Base-by-base conservation (phyloP, 768 basidiomycete species). In the Psilocybe subaeruginosa region DNA sequence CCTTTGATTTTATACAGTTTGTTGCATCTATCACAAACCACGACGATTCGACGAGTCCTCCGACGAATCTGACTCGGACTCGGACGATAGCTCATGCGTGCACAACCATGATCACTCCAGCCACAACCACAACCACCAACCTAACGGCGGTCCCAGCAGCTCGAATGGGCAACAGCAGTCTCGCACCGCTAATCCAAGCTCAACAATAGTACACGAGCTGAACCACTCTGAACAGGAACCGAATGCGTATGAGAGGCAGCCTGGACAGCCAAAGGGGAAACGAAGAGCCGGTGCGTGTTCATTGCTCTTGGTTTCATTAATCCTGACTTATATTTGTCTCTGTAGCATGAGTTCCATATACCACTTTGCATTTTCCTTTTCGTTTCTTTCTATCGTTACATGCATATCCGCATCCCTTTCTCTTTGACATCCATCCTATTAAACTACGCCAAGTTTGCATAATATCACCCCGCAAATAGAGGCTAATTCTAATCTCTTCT, bases 1-100 rank as follows among this genome's bases (percentile, higher is more conserved):
- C 16, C 31, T 12, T 27, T 55, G 37, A 23, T 43, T n/a, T 64
- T 23, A 7, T 56, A 5, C 61, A 98, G 95, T 97, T 53, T 98
- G 95, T 72, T 98, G 95, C 73, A 97, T 98, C 69, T 97, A 95
- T 70, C 93, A 95, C 71, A 91, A 90, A 70, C 89, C 90, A 1
- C 82, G 84, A 58, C 76, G 70, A 53, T 95, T 93, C 63, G 93
- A 93, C 74, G 93, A 95, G 69, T 94, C 93, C 0, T 87, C 86
- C 35, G 81, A 83, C 47, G 81, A 81, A 33, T 85, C 84, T 0
- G 87, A 83, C 45, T 76, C 77, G 6, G 78, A 78, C 54, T 72
- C 69, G 11, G 77, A 78, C 27, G 54, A 54, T 12, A 47, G 54
- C 58, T 74, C 73, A 9, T 68, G 71, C 23, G 53, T 23, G 23